Evolutionary conservation across 2,329 filamentous ascomycete genomes (phyloP), one percentile per base, ranked within the genome.

Genomic region (Proliferodiscus dingleyae): DNA sequence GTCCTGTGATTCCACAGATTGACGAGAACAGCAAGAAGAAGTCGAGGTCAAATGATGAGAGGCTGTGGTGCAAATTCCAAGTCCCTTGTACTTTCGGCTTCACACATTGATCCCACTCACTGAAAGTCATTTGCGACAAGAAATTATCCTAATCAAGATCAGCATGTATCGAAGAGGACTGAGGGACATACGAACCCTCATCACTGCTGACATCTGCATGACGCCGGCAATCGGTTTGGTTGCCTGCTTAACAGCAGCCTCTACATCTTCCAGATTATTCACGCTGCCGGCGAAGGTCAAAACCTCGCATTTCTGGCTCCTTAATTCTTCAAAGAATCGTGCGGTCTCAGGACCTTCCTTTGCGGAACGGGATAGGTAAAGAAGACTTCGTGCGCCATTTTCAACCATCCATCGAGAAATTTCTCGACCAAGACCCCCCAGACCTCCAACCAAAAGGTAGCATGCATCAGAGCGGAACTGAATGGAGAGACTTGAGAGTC

Each of bases 1-100:
- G 61, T 0, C 68, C 67, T 1, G 60, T n/a, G 2, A 66, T 51
- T 21, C 61, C 59, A 30, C 52, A 51, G 19, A 64, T 46, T 0
- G 66, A 70, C 1, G 65, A 66, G 7, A 69, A 48, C 18, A 64
- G 43, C 22, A 71, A 47, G 52, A 70, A 69, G 50, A 70, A 71
- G 38, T 69, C 67, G 10, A 71, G 52, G 5, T 57, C 6, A 7
- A 6, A 9, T n/a, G 15, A 21, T 18, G 18, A n/a, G 32, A 37
- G n/a, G 16, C 5, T 11, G 13, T 36, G 32, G 16, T 36, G 32
- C 4, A 36, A 6, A 16, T 36, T 36, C 32, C 32, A 36, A 8
- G 32, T 36, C 16, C 32, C 32, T 36, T 36, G 4, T n/a, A 44
- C 30, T 38, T 34, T 34, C 5, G 34, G 42, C 7, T 21, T 4